Evolutionary conservation across 2,329 filamentous ascomycete genomes (phyloP), one percentile per base, ranked within the genome.

Genomic region (Aspergillus sojae): DNA sequence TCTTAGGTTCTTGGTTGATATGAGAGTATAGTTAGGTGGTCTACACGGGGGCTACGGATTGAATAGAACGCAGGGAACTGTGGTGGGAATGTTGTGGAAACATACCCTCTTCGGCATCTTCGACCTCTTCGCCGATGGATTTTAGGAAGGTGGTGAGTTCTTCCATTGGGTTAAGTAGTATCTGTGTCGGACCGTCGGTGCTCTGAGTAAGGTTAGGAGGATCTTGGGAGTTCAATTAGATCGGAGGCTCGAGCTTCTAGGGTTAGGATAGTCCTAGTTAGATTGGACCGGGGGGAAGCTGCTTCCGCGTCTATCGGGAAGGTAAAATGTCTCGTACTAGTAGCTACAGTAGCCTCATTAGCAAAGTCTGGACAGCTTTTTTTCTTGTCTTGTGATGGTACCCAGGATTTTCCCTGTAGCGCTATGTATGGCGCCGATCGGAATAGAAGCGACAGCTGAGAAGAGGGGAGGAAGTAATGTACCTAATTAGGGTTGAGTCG

Each of bases 81-180:
- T 32, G 48, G 1, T n/a, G 45, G 23, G 23, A 48, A n/a, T 54
- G 19, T 36, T 34, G 52, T n/a, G 12, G 7, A 26, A 41, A 62
- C 70, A 65, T 80, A 88, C 86, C 87, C 86, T 90, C 87, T 75
- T 88, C 86, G 50, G 83, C 79, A 73, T 88, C 85, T 36, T 78
- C 77, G 64, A 88, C 79, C 66, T 86, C 84, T 60, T 80, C 76
- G 52, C 83, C 84, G 58, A 87, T 71, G 57, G 74, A 63, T 65
- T 73, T 64, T 32, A 82, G 72, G 52, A 86, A 76, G 11, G 67
- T 63, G 59, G 71, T 58, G 43, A 82, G 57, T 4, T 36, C 26
- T 26, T 63, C 62, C 62, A 65, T 71, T 28, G 36, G 16, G 16
- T 14, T 36, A 14, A 14, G 1, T 26, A 19, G n/a, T 10, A 19